phyloP scores from a whole-genome alignment of 306 rosid species.

The Pyrus betulifolia region DNA sequence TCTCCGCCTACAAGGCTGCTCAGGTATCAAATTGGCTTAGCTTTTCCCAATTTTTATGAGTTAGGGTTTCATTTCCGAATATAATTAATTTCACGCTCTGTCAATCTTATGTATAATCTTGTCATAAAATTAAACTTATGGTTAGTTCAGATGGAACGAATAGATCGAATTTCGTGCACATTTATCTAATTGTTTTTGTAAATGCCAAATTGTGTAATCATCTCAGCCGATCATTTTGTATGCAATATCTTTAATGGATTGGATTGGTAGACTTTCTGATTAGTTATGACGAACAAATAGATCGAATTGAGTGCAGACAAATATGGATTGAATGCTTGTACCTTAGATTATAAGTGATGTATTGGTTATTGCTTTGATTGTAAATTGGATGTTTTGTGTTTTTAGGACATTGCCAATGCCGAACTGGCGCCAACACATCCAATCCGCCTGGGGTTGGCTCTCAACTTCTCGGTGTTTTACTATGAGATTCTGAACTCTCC shows the following conservation, averaged over 20 bases:
- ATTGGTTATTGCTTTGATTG: neutral
- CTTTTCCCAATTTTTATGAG: neutral
- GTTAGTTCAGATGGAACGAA: neutral
- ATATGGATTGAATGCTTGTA: neutral
- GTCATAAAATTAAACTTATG: neutral
- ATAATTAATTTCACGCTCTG: neutral
- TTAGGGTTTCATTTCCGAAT: neutral
- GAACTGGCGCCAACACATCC: slow-evolving; percentile 96
- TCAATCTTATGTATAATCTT: neutral
- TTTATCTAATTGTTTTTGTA: neutral
- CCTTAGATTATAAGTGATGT: no score
- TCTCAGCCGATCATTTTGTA: neutral
- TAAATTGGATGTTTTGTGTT: neutral
- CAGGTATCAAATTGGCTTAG: slow-evolving; percentile 39
- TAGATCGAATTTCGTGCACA: neutral
- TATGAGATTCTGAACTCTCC: slow-evolving; percentile 97
- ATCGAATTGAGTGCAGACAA: neutral
- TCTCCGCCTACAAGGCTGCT: slow-evolving; percentile 88
- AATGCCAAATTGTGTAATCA: neutral
- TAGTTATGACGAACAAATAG: neutral
- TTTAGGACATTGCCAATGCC: slow-evolving; percentile 83
- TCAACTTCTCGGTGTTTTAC: slow-evolving; percentile 91
- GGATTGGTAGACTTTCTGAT: neutral
- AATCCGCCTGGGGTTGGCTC: slow-evolving; percentile 94
- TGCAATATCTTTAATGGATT: neutral